A percentile compares a stretch with the other conserved stretches of the same genome.
phyloP scores from a whole-genome alignment of 179 eudicot species.

The Silene noctiflora region DNA sequence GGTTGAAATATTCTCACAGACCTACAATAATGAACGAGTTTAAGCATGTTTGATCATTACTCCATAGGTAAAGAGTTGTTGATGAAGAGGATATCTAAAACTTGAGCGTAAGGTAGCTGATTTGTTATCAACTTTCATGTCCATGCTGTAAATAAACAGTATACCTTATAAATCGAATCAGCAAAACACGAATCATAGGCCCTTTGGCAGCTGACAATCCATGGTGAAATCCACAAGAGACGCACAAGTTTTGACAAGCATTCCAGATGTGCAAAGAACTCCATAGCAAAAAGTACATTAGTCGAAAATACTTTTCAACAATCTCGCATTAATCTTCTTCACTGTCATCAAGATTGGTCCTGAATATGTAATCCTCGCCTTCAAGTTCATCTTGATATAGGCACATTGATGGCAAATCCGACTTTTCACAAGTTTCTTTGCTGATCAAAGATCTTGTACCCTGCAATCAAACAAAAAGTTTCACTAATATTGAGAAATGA shows the following conservation, averaged over 20 bases:
- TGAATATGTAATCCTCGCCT: constrained; percentile 69
- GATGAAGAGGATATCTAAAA: no score
- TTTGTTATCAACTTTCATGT: no score
- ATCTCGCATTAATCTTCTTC: constrained; percentile 24
- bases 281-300: neutral
- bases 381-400: constrained; percentile 79
- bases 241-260: neutral
- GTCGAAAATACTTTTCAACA: neutral
- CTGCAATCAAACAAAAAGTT: constrained; percentile 33
- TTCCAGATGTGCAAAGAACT: neutral
- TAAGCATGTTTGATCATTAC: no score
- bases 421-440: constrained; percentile 26
- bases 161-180: neutral
- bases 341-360: constrained; percentile 50
- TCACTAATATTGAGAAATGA: neutral
- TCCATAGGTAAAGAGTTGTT: no score
- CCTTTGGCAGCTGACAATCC: neutral
- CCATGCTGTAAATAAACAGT: no score
- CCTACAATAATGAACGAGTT: no score
- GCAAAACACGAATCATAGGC: neutral
- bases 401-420: constrained; percentile 37
- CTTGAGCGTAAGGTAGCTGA: no score
- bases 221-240: neutral
- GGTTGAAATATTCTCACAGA: no score
- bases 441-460: constrained; percentile 48